phyloP scores from a whole-genome alignment of 768 basidiomycete species.

The Aureoboletus auriporus region DNA sequence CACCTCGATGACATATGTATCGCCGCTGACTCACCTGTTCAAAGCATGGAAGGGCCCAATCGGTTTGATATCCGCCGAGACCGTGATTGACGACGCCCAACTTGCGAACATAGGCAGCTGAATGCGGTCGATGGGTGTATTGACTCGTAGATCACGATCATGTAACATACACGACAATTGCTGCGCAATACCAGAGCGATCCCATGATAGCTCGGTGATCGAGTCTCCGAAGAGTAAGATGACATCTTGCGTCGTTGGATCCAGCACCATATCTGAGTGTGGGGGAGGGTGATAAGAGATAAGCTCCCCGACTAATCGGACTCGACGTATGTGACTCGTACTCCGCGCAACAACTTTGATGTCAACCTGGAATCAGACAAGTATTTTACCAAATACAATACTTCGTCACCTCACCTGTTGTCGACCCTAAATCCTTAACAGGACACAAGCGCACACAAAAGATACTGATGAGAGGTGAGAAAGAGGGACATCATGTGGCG shows the following conservation, averaged over 20 bases:
- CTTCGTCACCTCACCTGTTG: too few relatives aligned
- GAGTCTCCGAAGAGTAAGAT: slow-evolving; percentile 83
- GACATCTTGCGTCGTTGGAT: slow-evolving; percentile 50
- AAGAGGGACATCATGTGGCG: too few relatives aligned
- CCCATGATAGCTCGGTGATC: slow-evolving; percentile 69
- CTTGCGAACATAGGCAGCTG: slow-evolving; percentile 76
- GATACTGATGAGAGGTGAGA: too few relatives aligned
- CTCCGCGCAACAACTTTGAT: slow-evolving; percentile 32
- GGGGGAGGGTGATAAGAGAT: not conserved
- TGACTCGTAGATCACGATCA: not conserved
- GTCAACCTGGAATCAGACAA: too few relatives aligned
- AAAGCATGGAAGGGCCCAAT: slow-evolving; percentile 80
- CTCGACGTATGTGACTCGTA: not conserved
- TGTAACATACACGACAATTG: slow-evolving; percentile 43
- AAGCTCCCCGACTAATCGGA: not conserved
- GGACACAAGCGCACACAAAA: too few relatives aligned
- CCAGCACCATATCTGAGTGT: slow-evolving; percentile 44
- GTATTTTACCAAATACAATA: too few relatives aligned
- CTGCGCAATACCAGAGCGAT: slow-evolving; percentile 59
- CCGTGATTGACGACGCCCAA: slow-evolving; percentile 90
- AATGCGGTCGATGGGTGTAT: not conserved
- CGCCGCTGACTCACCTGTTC: slow-evolving; percentile 49
- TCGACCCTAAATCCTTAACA: too few relatives aligned
- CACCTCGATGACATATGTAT: not conserved
- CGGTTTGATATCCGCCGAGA: slow-evolving; percentile 78